phyloP scores from a whole-genome alignment of 805 yeast species.

The Kodamaea jinghongensis region DNA sequence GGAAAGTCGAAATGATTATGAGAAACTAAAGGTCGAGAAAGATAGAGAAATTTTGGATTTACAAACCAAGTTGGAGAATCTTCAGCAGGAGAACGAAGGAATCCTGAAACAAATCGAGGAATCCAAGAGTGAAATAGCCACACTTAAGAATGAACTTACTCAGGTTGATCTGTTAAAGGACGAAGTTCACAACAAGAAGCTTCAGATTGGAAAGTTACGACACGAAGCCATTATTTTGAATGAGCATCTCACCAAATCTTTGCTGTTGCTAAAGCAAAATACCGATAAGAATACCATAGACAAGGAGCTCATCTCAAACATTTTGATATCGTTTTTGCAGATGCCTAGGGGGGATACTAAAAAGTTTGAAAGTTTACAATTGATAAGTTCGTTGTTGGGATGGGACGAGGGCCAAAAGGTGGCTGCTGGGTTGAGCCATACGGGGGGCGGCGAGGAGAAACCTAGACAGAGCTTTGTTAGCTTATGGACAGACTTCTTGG shows the following conservation, averaged over 20 bases:
- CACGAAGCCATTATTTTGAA: slow-evolving; percentile 93
- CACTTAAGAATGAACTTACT: slow-evolving; percentile 18
- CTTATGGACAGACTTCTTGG: slow-evolving; percentile 77
- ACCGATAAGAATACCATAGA: slow-evolving; percentile 73
- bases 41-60: background rate
- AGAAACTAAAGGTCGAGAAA: slow-evolving; percentile 1
- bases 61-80: slow-evolving; percentile 5
- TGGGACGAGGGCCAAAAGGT: slow-evolving; percentile 84
- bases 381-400: slow-evolving; percentile 75
- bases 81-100: slow-evolving; percentile 20
- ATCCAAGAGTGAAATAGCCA: slow-evolving; percentile 11
- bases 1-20: background rate
- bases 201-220: slow-evolving; percentile 83
- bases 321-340: slow-evolving; percentile 78
- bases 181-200: slow-evolving; percentile 58
- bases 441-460: slow-evolving; percentile 18
- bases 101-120: slow-evolving; percentile 24
- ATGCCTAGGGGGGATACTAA: slow-evolving; percentile 92
- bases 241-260: slow-evolving; percentile 93
- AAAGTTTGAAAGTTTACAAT: slow-evolving; percentile 85
- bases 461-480: slow-evolving; percentile 60
- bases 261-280: slow-evolving; percentile 76
- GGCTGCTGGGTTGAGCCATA: slow-evolving; percentile 67
- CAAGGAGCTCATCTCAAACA: slow-evolving; percentile 82
- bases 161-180: slow-evolving; percentile 51